These are phyloP conservation scores for Eucalyptus lansdowneana DNA, from an alignment of 345 rosid genomes.

Conservation along the genomic window DNA sequence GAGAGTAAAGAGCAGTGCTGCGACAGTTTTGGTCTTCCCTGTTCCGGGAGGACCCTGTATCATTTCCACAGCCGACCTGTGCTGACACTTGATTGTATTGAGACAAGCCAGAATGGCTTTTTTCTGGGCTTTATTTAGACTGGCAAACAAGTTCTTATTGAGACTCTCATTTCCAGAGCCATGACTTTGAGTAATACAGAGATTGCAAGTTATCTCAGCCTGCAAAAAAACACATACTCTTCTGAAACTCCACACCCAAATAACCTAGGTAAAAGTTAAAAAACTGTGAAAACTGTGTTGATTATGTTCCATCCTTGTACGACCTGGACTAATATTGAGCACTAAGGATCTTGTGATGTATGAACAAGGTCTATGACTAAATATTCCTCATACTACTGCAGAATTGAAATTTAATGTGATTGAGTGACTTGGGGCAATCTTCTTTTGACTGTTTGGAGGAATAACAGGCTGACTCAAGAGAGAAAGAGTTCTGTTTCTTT, in stretches of 20 bases:
- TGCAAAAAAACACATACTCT: neutral
- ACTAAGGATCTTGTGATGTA: neutral
- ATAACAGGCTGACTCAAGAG: neutral
- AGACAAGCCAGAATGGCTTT: neutral
- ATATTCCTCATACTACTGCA: neutral
- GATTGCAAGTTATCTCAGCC: neutral
- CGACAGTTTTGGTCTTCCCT: constrained; percentile 7
- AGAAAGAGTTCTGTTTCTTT: too few relatives aligned
- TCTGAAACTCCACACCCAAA: neutral
- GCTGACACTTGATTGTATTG: neutral
- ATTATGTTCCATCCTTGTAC: neutral
- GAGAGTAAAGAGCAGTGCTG: neutral
- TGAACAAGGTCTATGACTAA: neutral
- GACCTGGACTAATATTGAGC: neutral
- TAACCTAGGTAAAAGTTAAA: neutral
- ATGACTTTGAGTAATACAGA: neutral
- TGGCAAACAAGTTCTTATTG: neutral
- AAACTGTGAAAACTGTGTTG: neutral
- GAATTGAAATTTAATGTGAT: neutral
- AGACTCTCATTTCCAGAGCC: neutral
- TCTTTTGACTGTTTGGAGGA: neutral
- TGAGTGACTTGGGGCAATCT: neutral
- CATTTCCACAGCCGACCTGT: neutral
- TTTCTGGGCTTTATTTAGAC: constrained; percentile 2
- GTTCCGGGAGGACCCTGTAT: constrained; percentile 21